Conservation (phyloP, 805 yeast species). For the Saturnispora ahearnii region DNA sequence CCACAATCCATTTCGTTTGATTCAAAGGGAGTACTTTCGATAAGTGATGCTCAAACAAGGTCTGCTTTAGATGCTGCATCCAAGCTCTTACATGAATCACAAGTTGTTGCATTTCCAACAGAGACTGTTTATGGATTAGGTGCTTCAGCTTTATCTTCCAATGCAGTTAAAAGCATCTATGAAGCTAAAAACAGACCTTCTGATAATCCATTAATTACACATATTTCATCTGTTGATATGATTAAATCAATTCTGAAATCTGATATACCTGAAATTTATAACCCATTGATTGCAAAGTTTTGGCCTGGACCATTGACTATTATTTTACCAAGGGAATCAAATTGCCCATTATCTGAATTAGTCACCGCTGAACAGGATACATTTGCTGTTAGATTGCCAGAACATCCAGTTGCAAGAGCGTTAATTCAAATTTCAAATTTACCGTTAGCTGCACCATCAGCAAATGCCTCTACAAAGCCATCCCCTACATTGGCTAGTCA, state of each 20-base stretch:
- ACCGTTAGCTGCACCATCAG: slow-evolving; percentile 96
- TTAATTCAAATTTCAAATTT: slow-evolving; percentile 73
- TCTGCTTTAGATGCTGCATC: slow-evolving; percentile 51
- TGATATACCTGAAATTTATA: slow-evolving; percentile 60
- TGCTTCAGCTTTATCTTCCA: slow-evolving; percentile 70
- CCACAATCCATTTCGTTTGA: slow-evolving; percentile 43
- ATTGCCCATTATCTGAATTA: slow-evolving; percentile 49
- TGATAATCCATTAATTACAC: slow-evolving; percentile 91
- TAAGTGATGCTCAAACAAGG: slow-evolving; percentile 31
- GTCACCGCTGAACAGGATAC: slow-evolving; percentile 88
- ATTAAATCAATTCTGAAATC: slow-evolving; percentile 49
- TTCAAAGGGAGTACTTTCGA: slow-evolving; percentile 23
- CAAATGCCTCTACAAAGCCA: slow-evolving; percentile 92
- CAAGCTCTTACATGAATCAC: slow-evolving; percentile 35
- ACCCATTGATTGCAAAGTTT: slow-evolving; percentile 51
- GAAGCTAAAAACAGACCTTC: slow-evolving; percentile 88
- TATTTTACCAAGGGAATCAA: slow-evolving; percentile 50
- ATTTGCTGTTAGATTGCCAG: slow-evolving; percentile 86
- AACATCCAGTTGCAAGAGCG: slow-evolving; percentile 84
- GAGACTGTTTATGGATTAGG: slow-evolving; percentile 97
- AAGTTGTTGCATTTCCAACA: slow-evolving; percentile 88
- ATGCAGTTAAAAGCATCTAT: slow-evolving; percentile 68
- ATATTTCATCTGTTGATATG: slow-evolving; percentile 71
- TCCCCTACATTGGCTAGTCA: slow-evolving; percentile 87
- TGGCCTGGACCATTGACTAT: slow-evolving; percentile 98